Conservation (phyloP, 169 alveolate species). For the Amoebophrya sp. region DNA sequence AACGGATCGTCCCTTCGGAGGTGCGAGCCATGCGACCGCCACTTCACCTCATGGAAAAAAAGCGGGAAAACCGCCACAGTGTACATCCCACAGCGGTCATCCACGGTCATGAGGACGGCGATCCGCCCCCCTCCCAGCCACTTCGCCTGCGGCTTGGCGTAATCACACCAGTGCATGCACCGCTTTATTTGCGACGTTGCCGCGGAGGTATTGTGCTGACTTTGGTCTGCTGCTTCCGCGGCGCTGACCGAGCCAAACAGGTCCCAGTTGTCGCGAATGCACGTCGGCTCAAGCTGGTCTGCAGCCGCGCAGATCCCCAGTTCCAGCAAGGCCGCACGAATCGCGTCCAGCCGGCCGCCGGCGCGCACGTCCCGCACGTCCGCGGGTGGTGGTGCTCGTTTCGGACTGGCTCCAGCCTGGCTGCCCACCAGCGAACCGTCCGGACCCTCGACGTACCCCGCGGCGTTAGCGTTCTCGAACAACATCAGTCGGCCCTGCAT, state of each 20-base stretch:
- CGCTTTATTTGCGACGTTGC: too few species aligned
- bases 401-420: not conserved
- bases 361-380: too few species aligned
- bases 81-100: not conserved
- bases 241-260: not conserved
- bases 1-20: too few species aligned
- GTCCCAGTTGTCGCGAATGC: not conserved
- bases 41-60: not conserved
- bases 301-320: too few species aligned
- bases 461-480: not conserved
- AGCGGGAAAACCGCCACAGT: not conserved
- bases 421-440: not conserved
- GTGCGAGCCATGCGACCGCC: too few species aligned
- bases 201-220: too few species aligned
- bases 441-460: not conserved
- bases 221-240: too few species aligned
- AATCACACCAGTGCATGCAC: not conserved
- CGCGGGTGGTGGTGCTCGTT: not conserved
- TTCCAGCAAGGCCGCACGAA: not conserved
- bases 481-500: not conserved
- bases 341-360: not conserved
- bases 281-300: not conserved
- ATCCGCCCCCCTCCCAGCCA: not conserved
- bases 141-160: not conserved
- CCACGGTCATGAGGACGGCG: not conserved